Base-by-base conservation (phyloP, 1,284 basidiomycete genomes). In the Pseudozyma pruni region DNA sequence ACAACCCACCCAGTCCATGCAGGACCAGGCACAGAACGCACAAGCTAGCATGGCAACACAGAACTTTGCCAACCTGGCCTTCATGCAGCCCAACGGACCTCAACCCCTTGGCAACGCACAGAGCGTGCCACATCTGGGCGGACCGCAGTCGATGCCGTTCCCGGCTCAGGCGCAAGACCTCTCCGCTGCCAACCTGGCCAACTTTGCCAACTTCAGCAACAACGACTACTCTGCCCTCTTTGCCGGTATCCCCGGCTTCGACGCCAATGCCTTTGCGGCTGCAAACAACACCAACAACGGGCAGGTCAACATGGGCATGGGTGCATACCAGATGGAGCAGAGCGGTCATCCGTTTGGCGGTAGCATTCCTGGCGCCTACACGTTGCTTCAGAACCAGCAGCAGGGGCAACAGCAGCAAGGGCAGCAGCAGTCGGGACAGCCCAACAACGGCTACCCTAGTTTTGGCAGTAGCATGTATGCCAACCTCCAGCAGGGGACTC, bases 111-210 rank as follows among this genome's bases (percentile, higher is more conserved):
- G 74, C 17, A 55, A 61, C 1, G 54, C 64, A 8, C 71, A 73
- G 45, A 68, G 62, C 33, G 55, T 73, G 20, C 66, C 74, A 11
- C 74, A 76, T 43, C 68, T 76, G 5, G 74, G 74, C 29, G 74
- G 74, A 8, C 74, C 74, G 29, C 74, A 76, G 45, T 71, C 67
- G 19, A 76, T 76, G 74, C 74, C 74, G 11, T 76, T 76, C 53
- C 74, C 74, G 2, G 62, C 74, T 8, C 53, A 57, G 27, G 51
- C 37, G 4, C 59, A 61, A 6, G 48, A 62, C 10, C 32, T 56
- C 31, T 49, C 55, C 0, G 41, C 38, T 6, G 50, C 58, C 37
- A 54, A 58, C 17, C 19, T 69, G 39, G 66, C 54, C 22, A 49
- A 50, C 27, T 66, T 66, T 49, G 54, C 49, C 48, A 53, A 61